Evolutionary conservation across 495 filamentous ascomycete genomes (phyloP).

Genomic region (Astrocystis sublimbata): DNA sequence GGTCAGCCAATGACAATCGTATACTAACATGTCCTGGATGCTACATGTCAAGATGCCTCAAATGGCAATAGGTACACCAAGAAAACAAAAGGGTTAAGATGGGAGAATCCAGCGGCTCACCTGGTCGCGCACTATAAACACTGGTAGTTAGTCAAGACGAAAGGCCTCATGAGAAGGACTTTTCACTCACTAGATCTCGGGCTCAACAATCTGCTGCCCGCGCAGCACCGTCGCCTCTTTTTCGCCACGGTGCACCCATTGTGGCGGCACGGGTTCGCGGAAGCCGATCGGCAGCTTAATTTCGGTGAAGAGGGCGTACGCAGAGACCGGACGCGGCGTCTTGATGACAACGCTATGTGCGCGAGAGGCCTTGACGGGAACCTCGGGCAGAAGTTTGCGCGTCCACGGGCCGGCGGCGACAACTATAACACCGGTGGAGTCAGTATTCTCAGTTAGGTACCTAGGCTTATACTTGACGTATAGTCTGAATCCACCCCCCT

Average conservation of each 20-base stretch:
- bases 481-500: too few species aligned
- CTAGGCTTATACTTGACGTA: too few species aligned
- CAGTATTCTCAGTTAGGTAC: too few species aligned
- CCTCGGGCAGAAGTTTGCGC: slow-evolving; percentile 62
- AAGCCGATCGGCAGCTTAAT: slow-evolving; percentile 67
- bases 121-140: slow-evolving; percentile 60
- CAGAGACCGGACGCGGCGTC: slow-evolving; percentile 60
- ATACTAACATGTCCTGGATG: too few species aligned
- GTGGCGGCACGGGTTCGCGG: slow-evolving; percentile 29
- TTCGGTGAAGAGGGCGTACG: slow-evolving; percentile 79
- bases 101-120: too few species aligned
- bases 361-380: slow-evolving; percentile 73
- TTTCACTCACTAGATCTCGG: slow-evolving; percentile 71
- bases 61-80: too few species aligned
- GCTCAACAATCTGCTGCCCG: slow-evolving; percentile 57
- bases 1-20: too few species aligned
- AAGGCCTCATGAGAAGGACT: not conserved
- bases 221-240: slow-evolving; percentile 25
- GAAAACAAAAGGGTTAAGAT: too few species aligned
- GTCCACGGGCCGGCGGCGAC: slow-evolving; percentile 86
- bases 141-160: not conserved
- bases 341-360: slow-evolving; percentile 82
- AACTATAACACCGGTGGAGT: too few species aligned
- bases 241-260: slow-evolving; percentile 40
- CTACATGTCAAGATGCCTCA: too few species aligned